A percentile compares a stretch with the other conserved stretches of the same genome.
Evolutionary conservation across 2,329 filamentous ascomycete genomes (phyloP).

Genomic region (Pezicula neosporulosa): DNA sequence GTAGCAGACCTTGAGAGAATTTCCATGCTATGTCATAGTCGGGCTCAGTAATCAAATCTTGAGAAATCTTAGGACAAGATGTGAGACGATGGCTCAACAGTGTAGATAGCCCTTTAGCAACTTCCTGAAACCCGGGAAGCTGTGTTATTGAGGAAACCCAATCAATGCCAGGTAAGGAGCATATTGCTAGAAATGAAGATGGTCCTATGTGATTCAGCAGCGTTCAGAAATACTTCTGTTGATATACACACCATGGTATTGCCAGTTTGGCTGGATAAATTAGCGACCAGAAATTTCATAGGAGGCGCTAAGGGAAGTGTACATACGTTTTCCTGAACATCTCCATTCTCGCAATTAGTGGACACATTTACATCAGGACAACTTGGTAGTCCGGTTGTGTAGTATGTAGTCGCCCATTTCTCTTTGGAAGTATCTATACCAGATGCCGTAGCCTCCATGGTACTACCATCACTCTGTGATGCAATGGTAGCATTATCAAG

Average conservation of each 20-base stretch:
- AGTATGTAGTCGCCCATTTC: too few species aligned
- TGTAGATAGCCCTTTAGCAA: not conserved
- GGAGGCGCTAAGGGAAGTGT: not conserved
- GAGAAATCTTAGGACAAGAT: not conserved
- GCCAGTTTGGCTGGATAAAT: not conserved
- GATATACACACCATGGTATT: conserved; percentile 2
- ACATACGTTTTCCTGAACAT: not conserved
- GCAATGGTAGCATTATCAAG: not conserved
- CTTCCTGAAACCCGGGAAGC: not conserved
- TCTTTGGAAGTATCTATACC: not conserved
- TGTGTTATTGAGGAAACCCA: conserved; percentile 1
- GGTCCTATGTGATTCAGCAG: not conserved
- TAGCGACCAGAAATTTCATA: not conserved
- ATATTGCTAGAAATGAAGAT: conserved; percentile 3
- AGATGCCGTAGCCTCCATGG: not conserved
- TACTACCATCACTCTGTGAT: not conserved
- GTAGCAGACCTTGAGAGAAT: not conserved
- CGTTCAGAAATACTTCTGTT: too few species aligned
- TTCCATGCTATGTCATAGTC: not conserved
- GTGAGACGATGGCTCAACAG: not conserved
- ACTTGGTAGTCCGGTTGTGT: not conserved
- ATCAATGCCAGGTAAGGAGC: not conserved
- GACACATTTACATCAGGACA: not conserved
- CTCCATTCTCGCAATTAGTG: not conserved
- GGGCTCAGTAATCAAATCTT: not conserved